phyloP scores from a whole-genome alignment of 2,329 filamentous ascomycete species.

The Botrytis fragariae region DNA sequence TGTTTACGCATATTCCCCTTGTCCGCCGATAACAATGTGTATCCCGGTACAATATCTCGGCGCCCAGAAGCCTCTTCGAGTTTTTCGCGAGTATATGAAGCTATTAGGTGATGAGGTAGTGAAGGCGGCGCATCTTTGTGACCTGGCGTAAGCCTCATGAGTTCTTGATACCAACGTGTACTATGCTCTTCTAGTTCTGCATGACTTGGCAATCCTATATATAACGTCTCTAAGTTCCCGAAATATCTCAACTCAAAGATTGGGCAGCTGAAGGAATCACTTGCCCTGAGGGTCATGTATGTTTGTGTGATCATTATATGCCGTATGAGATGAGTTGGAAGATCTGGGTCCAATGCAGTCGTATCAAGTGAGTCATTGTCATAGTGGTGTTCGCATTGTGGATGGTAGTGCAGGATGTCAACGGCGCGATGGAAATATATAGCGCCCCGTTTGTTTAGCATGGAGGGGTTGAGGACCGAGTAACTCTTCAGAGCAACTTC shows the following conservation, averaged over 20 bases:
- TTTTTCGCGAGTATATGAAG: background rate
- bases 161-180: background rate
- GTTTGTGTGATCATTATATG: constrained; percentile 15
- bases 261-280: constrained; percentile 7
- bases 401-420: constrained; percentile 11
- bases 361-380: background rate
- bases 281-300: constrained; percentile 2
- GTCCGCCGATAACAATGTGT: background rate
- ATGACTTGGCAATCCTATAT: constrained; percentile 11
- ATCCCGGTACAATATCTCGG: constrained; percentile 3
- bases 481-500: constrained; percentile 9
- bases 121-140: background rate
- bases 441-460: background rate
- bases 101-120: background rate
- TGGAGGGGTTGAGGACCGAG: background rate
- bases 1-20: constrained; percentile 7
- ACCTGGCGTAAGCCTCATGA: constrained; percentile 1
- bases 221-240: background rate
- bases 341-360: background rate
- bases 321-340: constrained; percentile 1
- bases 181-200: background rate
- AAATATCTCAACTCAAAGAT: constrained; percentile 1
- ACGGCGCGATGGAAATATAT: constrained; percentile 7
- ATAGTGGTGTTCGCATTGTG: background rate
- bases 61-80: background rate